Percentiles rank a stretch among this genome's conserved stretches.
phyloP scores from a whole-genome alignment of 1,139 yeast species.

The Candida sanyaensis region DNA sequence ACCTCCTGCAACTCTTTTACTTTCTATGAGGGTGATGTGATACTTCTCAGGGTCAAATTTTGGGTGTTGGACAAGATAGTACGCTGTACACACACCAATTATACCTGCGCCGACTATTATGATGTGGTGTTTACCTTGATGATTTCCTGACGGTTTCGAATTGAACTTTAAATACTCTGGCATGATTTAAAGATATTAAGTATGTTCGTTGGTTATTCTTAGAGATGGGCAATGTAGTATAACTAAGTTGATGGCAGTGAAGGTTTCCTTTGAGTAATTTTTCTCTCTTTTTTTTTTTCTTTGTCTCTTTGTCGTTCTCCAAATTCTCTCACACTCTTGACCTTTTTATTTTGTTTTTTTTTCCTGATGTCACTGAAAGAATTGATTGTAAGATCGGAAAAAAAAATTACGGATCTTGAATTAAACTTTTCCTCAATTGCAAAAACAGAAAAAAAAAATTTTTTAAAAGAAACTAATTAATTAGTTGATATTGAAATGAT shows the following conservation, averaged over 20 bases:
- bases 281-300: neutral
- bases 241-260: neutral
- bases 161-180: constrained; percentile 39
- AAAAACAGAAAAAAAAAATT: neutral
- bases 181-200: constrained; percentile 18
- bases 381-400: neutral
- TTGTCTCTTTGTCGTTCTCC: neutral
- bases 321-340: neutral
- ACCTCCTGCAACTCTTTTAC: constrained; percentile 94
- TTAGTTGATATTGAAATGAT: neutral
- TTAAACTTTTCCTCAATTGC: neutral
- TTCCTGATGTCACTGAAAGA: neutral
- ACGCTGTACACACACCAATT: constrained; percentile 94
- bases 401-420: neutral
- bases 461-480: neutral
- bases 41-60: constrained; percentile 68
- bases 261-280: constrained; percentile 1
- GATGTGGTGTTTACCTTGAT: constrained; percentile 65
- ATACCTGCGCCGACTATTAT: constrained; percentile 92
- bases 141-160: constrained; percentile 54
- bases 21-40: constrained; percentile 86
- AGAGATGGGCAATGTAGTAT: neutral
- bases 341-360: constrained; percentile 2
- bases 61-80: constrained; percentile 82
- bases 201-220: neutral